Conservation (phyloP, 345 rosid genomes). For the Turritis glabra region DNA sequence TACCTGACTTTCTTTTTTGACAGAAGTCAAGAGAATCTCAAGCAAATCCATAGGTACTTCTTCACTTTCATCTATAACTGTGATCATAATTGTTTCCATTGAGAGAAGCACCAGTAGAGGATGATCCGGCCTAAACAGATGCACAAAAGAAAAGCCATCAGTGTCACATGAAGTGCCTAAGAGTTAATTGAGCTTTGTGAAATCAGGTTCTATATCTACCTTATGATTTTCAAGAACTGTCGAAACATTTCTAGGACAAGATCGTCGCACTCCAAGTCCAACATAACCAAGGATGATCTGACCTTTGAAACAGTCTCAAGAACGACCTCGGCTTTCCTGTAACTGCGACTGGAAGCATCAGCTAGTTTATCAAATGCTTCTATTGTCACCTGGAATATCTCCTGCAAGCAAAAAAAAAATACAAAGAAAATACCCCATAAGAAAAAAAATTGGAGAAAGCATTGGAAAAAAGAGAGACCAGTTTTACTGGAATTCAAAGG, state of each 20-base stretch:
- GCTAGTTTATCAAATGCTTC: conserved; percentile 61
- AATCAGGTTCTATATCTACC: conserved; percentile 42
- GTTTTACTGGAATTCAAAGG: background rate
- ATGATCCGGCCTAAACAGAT: conserved; percentile 52
- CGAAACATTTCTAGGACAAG: conserved; percentile 67
- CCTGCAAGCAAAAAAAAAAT: conserved; percentile 54
- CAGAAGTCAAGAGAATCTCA: conserved; percentile 58
- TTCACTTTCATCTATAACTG: conserved; percentile 71
- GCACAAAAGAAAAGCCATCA: conserved; percentile 33
- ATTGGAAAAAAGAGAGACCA: background rate
- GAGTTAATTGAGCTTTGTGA: background rate
- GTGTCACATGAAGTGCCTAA: background rate
- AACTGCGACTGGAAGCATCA: conserved; percentile 52
- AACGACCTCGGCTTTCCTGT: conserved; percentile 57
- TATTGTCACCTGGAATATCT: conserved; percentile 55
- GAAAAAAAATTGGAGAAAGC: background rate
- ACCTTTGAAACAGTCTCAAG: conserved; percentile 71
- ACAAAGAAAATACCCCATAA: conserved; percentile 15
- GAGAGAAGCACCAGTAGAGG: conserved; percentile 49
- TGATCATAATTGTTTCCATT: conserved; percentile 73
- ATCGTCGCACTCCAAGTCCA: conserved; percentile 71
- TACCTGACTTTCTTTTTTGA: conserved; percentile 63
- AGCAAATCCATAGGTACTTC: conserved; percentile 60
- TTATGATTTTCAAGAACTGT: conserved; percentile 50
- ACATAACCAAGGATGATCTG: conserved; percentile 71